These are phyloP conservation scores for Melampsora occidentalis DNA, from an alignment of 1,284 basidiomycete genomes.

Conservation along the genomic window DNA sequence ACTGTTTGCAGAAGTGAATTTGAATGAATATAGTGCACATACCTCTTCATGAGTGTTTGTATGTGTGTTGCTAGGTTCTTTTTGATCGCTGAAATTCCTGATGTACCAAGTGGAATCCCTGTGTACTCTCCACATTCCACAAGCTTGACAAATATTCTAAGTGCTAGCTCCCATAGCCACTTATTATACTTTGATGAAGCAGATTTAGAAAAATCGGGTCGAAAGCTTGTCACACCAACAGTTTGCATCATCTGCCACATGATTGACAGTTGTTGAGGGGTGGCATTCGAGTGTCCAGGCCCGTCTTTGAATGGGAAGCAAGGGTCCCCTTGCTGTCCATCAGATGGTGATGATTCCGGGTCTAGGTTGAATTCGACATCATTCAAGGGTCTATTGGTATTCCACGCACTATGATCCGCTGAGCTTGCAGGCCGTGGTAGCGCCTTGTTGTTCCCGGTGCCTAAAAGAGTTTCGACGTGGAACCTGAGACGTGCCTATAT, in stretches of 20 bases:
- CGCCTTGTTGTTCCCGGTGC: too few relatives aligned
- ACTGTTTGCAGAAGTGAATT: too few relatives aligned
- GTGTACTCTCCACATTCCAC: constrained; percentile 18
- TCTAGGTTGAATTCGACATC: too few relatives aligned
- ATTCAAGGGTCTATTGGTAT: too few relatives aligned
- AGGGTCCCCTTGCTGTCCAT: background rate
- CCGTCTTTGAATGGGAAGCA: constrained; percentile 26
- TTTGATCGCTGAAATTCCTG: background rate
- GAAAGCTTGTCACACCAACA: constrained; percentile 21
- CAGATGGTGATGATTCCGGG: too few relatives aligned
- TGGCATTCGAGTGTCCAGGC: constrained; percentile 23
- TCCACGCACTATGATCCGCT: too few relatives aligned
- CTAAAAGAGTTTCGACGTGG: too few relatives aligned
- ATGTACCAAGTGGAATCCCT: constrained; percentile 1
- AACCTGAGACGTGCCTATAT: too few relatives aligned
- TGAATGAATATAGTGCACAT: too few relatives aligned
- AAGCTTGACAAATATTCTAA: constrained; percentile 21
- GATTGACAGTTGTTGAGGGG: constrained; percentile 22
- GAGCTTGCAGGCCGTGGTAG: too few relatives aligned
- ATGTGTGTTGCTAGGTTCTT: too few relatives aligned
- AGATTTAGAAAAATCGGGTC: constrained; percentile 19
- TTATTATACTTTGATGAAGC: constrained; percentile 5
- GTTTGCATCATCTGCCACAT: constrained; percentile 32
- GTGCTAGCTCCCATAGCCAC: constrained; percentile 35
- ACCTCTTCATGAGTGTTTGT: too few relatives aligned